A percentile compares a stretch with the other conserved stretches of the same genome.
phyloP scores from a whole-genome alignment of 306 rosid genomes.

The Trichosanthes truncata region DNA sequence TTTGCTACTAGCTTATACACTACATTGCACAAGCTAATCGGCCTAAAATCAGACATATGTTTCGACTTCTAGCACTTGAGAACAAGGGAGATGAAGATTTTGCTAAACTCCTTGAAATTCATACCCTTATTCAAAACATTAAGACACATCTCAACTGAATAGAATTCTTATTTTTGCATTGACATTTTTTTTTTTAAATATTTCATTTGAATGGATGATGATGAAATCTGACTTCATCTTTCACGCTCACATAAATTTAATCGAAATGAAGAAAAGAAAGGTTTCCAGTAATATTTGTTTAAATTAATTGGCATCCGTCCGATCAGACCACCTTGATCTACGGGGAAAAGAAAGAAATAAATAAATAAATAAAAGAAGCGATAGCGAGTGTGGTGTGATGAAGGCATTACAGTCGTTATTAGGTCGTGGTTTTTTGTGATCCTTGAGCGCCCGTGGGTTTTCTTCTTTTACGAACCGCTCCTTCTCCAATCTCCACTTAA shows the following conservation, averaged over 20 bases:
- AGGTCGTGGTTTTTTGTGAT: neutral
- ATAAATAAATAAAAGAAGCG: neutral
- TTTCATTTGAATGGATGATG: neutral
- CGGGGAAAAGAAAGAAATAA: neutral
- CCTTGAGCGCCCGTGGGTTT: neutral
- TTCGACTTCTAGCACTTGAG: no score
- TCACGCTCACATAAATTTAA: no score
- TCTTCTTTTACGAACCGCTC: neutral
- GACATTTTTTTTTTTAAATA: no score
- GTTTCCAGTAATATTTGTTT: neutral
- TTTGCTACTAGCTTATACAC: no score
- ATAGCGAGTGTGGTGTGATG: neutral
- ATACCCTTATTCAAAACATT: no score
- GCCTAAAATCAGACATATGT: no score
- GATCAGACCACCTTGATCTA: neutral
- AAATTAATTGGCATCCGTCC: neutral
- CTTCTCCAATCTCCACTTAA: neutral
- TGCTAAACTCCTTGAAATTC: no score
- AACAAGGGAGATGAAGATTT: no score
- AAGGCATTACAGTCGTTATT: neutral
- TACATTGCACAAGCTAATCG: no score
- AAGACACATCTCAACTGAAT: no score
- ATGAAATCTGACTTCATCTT: neutral
- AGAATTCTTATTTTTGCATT: no score
- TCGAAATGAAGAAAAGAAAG: no score